phyloP scores from a whole-genome alignment of 2,329 filamentous ascomycete genomes.

The Chaetomium olivaceum region DNA sequence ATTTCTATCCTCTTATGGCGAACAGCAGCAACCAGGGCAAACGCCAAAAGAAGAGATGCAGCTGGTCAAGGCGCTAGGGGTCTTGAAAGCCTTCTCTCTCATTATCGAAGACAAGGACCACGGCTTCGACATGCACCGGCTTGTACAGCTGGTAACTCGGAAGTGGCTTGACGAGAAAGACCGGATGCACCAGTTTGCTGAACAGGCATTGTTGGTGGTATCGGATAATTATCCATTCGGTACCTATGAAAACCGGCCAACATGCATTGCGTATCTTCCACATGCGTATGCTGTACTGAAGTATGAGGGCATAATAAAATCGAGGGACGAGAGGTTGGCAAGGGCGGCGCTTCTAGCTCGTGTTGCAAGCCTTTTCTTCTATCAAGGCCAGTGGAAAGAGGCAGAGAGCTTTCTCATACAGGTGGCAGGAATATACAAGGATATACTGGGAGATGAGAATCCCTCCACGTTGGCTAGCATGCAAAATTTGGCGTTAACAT shows the following conservation, averaged over 20 bases:
- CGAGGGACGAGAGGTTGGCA: conserved; percentile 16
- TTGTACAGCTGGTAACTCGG: conserved; percentile 39
- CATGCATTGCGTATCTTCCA: conserved; percentile 26
- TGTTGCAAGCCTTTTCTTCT: not conserved
- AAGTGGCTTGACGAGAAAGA: conserved; percentile 35
- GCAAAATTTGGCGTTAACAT: too few relatives aligned
- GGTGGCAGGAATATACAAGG: too few relatives aligned
- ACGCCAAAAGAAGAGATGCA: not conserved
- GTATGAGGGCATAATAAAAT: conserved; percentile 10
- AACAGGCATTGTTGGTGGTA: conserved; percentile 31
- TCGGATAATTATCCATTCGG: conserved; percentile 29
- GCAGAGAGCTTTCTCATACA: conserved; percentile 5
- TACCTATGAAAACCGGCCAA: not conserved
- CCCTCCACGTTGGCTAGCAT: too few relatives aligned
- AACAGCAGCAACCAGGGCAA: not conserved
- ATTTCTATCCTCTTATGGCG: conserved; percentile 30
- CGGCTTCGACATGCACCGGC: conserved; percentile 37
- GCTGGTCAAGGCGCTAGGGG: conserved; percentile 28
- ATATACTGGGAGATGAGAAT: too few relatives aligned
- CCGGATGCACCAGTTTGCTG: conserved; percentile 19
- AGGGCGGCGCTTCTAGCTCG: conserved; percentile 4
- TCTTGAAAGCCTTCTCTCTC: conserved; percentile 39
- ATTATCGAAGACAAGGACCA: conserved; percentile 23
- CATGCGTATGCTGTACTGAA: conserved; percentile 32
- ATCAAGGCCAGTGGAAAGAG: conserved; percentile 18